These are phyloP conservation scores for Phoma herbarum DNA, from an alignment of 2,329 filamentous ascomycete genomes.

Conservation along the genomic window DNA sequence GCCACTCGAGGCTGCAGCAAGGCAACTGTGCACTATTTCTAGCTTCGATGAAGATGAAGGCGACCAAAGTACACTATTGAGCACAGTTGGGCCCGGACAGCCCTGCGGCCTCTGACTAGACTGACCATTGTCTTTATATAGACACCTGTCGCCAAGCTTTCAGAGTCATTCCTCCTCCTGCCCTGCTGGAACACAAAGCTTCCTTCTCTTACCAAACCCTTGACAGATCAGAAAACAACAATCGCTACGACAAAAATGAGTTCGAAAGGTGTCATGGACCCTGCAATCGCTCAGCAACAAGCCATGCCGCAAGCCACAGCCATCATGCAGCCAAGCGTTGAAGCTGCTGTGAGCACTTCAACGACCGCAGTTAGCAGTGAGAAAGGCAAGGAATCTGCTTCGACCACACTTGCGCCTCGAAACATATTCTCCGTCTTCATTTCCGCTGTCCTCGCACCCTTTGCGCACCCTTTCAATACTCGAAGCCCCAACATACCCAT, in stretches of 20 bases:
- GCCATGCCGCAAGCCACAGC: neutral
- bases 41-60: neutral
- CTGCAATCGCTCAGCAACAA: neutral
- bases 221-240: neutral
- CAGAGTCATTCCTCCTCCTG: neutral
- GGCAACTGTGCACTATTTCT: neutral
- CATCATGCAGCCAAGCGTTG: too few species aligned
- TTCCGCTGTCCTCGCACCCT: neutral
- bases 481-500: neutral
- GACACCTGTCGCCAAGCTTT: neutral
- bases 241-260: neutral
- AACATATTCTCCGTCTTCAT: neutral
- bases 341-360: neutral
- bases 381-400: too few species aligned
- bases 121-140: neutral
- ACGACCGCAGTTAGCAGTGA: neutral
- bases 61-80: neutral
- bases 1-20: neutral
- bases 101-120: neutral
- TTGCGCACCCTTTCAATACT: neutral
- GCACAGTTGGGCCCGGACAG: neutral
- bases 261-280: neutral
- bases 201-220: neutral
- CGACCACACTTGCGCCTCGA: neutral
- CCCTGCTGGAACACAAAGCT: neutral